Evolutionary conservation across 2,329 filamentous ascomycete species (phyloP), one percentile per base, ranked within the genome.

Genomic region (Tolypocladium tropicale): DNA sequence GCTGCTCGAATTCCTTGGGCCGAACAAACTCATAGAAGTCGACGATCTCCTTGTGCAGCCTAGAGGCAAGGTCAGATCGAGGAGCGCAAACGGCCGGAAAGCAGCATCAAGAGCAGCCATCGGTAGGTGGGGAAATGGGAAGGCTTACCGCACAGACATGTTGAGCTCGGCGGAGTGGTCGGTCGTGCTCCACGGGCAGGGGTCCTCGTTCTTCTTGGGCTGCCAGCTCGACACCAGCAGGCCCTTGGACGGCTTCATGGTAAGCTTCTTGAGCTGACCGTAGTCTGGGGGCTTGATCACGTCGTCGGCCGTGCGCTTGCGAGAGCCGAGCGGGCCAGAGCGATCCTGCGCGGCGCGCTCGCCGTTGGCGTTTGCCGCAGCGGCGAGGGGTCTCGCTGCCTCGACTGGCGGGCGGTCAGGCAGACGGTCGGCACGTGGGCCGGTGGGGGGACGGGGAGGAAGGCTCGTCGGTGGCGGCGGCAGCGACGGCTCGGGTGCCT

Each of bases 21-120:
- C 81, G 84, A 34, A 96, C 87, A 68, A 86, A 95, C 37, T 92
- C 78, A 68, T 92, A 95, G 68, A 96, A 97, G 64, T 95, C 89
- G 33, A 88, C 75, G 48, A 97, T 85, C 70, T 99, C 94, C 65
- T 91, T 90, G 70, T 97, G 91, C 30, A 99, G 75, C 70, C 89
- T 91, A n/a, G 4, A 32, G 12, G 14, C 1, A 10, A 10, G n/a
- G 28, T 49, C 18, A 49, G 46, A 49, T 32, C 9, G 18, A 16
- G 4, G 14, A 10, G n/a, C 14, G 4, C 7, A 49, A 18, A 18
- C 43, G 14, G 28, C 9, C 11, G 25, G 16, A 4, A 16, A n/a
- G 43, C 25, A 11, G 41, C 41, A 28, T 28, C 5, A 14, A 12
- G 16, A 50, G 33, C 30, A 11, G 28, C n/a, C n/a, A n/a, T n/a